Conservation (phyloP, 2,329 filamentous ascomycete species). For the Beauveria sp. region DNA sequence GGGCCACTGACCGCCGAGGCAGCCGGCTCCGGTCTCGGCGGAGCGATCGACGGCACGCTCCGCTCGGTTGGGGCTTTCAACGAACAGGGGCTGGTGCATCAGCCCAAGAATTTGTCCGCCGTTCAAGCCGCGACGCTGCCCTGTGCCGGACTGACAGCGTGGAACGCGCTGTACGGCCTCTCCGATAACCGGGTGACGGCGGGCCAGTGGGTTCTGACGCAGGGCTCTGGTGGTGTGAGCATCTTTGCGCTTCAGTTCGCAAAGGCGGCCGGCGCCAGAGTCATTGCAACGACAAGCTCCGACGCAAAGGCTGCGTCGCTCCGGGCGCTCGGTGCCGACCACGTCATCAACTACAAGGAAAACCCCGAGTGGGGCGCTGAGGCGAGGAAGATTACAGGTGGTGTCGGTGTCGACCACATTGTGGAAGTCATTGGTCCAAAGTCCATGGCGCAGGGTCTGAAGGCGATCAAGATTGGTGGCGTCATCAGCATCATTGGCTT, state of each 20-base stretch:
- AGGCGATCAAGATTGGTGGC: conserved; percentile 37
- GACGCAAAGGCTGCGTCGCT: conserved; percentile 34
- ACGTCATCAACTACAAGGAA: conserved; percentile 42
- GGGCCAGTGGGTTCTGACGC: conserved; percentile 53
- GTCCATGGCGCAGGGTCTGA: conserved; percentile 36
- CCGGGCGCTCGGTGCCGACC: conserved; percentile 38
- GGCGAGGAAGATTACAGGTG: conserved; percentile 34
- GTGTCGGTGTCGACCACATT: conserved; percentile 39
- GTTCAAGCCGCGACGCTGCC: conserved; percentile 49
- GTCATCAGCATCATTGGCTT: conserved; percentile 35
- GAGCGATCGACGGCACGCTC: conserved; percentile 58
- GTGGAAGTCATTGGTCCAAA: conserved; percentile 39
- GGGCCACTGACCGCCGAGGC: conserved; percentile 29
- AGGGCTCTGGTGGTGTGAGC: conserved; percentile 63
- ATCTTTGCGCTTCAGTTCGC: conserved; percentile 56
- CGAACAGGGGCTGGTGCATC: conserved; percentile 59
- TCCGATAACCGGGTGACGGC: conserved; percentile 37
- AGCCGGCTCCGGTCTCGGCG: conserved; percentile 50
- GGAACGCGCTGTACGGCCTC: conserved; percentile 58
- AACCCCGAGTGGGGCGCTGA: conserved; percentile 37
- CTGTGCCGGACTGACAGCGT: conserved; percentile 56
- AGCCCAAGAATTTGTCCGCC: conserved; percentile 47
- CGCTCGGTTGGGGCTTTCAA: conserved; percentile 60
- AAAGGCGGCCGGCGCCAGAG: conserved; percentile 38
- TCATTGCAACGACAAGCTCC: conserved; percentile 41